These are phyloP conservation scores for Ammopiptanthus mongolicus DNA, from an alignment of 306 rosid species.

Conservation along the genomic window DNA sequence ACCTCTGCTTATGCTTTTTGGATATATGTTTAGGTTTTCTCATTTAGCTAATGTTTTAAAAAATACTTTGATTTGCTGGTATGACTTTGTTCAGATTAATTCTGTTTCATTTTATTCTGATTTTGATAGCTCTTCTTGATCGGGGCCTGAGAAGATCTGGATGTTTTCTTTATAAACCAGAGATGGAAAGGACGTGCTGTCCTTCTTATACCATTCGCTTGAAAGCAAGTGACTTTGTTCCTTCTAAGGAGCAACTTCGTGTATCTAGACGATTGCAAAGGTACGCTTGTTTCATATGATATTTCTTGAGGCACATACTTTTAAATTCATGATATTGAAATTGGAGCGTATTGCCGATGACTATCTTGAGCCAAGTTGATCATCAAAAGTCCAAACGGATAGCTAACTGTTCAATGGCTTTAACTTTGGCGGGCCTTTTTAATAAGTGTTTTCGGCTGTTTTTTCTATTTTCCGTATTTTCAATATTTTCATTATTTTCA, in stretches of 20 bases:
- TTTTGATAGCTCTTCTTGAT: constrained; percentile 76
- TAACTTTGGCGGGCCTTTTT: no score
- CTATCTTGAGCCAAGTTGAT: no score
- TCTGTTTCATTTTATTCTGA: neutral
- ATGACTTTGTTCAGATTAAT: neutral
- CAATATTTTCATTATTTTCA: no score
- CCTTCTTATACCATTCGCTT: constrained; percentile 91
- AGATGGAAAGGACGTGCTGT: constrained; percentile 92
- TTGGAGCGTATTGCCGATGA: no score
- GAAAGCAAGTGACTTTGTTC: constrained; percentile 61
- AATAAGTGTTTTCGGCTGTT: no score
- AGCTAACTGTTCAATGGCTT: no score
- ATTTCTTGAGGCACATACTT: constrained; percentile 8
- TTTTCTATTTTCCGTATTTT: no score
- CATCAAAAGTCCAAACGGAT: no score
- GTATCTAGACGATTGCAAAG: constrained; percentile 73
- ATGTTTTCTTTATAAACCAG: constrained; percentile 83
- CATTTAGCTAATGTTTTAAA: neutral
- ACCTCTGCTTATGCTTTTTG: neutral
- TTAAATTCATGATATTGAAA: neutral
- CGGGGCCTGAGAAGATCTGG: constrained; percentile 98
- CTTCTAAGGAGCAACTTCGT: constrained; percentile 82
- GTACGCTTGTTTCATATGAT: constrained; percentile 32
- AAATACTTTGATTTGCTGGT: no score
- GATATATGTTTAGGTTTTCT: constrained; percentile 1